phyloP scores from a whole-genome alignment of 2,329 filamentous ascomycete species.

The Aureobasidium sp. region DNA sequence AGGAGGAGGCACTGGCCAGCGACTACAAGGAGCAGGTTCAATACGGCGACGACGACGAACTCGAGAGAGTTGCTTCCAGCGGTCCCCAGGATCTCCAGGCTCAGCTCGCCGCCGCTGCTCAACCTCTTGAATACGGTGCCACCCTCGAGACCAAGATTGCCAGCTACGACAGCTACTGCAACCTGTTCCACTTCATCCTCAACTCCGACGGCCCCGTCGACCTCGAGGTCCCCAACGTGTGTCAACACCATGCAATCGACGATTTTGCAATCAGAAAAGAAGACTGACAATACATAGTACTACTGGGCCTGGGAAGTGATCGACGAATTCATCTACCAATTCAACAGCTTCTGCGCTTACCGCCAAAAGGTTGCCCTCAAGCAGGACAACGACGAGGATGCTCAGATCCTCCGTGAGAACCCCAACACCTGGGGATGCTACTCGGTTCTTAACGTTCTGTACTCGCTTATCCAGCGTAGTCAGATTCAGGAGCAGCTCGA shows the following conservation, averaged over 20 bases:
- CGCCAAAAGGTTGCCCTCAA: constrained; percentile 81
- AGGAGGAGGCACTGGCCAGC: constrained; percentile 91
- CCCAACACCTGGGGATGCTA: constrained; percentile 99
- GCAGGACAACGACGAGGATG: constrained; percentile 84
- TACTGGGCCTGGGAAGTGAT: constrained; percentile 99
- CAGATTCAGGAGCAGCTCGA: constrained; percentile 97
- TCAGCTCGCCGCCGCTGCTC: constrained; percentile 82
- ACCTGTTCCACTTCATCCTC: constrained; percentile 96
- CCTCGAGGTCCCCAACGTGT: constrained; percentile 88
- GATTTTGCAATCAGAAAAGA: constrained; percentile 16
- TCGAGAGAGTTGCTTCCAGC: constrained; percentile 61
- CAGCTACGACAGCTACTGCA: constrained; percentile 99
- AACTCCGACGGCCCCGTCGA: constrained; percentile 99
- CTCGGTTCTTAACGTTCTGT: constrained; percentile 97
- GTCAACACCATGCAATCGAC: constrained; percentile 32
- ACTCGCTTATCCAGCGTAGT: constrained; percentile 96
- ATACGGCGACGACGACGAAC: constrained; percentile 68
- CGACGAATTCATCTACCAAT: constrained; percentile 99
- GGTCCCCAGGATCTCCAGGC: constrained; percentile 89
- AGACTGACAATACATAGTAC: constrained; percentile 53
- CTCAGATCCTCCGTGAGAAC: constrained; percentile 85
- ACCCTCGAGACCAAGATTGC: constrained; percentile 95
- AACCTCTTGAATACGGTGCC: constrained; percentile 92
- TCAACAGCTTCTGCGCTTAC: constrained; percentile 98
- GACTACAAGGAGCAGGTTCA: constrained; percentile 96